Conservation (phyloP, 345 rosid genomes). For the Melaleuca alternifolia region DNA sequence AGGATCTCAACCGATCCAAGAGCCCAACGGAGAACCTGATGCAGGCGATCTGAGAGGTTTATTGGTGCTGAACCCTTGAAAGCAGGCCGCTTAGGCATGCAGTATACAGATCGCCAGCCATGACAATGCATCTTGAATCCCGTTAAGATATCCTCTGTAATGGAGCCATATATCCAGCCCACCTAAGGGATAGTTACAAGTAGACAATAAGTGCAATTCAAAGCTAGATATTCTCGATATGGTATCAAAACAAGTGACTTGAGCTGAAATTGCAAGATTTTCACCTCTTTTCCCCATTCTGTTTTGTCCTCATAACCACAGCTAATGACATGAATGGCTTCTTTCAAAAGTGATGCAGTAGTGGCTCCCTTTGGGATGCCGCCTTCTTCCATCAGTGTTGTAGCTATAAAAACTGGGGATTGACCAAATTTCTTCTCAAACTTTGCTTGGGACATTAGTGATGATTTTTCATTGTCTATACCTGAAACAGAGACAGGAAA, state of each 20-base stretch:
- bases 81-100: conserved; percentile 52
- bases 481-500: conserved; percentile 13
- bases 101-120: conserved; percentile 71
- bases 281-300: conserved; percentile 66
- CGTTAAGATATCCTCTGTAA: conserved; percentile 65
- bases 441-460: conserved; percentile 29
- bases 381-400: conserved; percentile 44
- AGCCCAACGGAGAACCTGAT: conserved; percentile 74
- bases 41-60: conserved; percentile 66
- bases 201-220: not conserved
- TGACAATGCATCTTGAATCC: conserved; percentile 79
- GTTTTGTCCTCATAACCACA: conserved; percentile 68
- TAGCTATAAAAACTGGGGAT: conserved; percentile 37
- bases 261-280: not conserved
- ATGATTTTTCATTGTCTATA: conserved; percentile 30
- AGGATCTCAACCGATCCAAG: conserved; percentile 67
- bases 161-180: conserved; percentile 80
- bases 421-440: conserved; percentile 59
- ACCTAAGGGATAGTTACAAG: conserved; percentile 18
- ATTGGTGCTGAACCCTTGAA: conserved; percentile 72
- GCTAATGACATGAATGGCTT: conserved; percentile 64
- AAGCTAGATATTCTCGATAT: not conserved
- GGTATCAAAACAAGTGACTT: not conserved
- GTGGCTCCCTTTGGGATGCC: conserved; percentile 39
- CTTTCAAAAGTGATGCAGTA: conserved; percentile 49